Conservation (phyloP, 192 early-diverging fungal genomes). For the Podila minutissima region DNA sequence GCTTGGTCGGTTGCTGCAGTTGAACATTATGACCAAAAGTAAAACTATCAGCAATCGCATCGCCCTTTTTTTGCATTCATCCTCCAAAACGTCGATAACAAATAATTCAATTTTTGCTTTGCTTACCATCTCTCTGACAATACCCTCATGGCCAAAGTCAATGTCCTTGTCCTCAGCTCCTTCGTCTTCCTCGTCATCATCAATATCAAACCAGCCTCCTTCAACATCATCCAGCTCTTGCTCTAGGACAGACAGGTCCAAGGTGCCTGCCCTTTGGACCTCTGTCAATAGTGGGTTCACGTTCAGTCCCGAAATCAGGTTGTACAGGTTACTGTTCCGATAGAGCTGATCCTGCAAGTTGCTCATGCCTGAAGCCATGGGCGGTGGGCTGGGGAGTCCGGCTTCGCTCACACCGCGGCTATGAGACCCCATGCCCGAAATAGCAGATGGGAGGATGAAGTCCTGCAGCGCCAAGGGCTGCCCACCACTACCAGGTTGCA, state of each 20-base stretch:
- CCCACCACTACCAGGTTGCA: conserved; percentile 9
- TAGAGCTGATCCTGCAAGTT: conserved; percentile 43
- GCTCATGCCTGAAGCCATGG: neutral
- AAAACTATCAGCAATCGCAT: neutral
- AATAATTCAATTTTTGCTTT: neutral
- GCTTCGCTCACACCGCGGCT: neutral
- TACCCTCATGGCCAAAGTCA: conserved; percentile 29
- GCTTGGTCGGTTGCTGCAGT: conserved; percentile 47
- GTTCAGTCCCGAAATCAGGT: conserved; percentile 44
- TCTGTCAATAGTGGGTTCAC: conserved; percentile 43
- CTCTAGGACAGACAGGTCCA: conserved; percentile 38
- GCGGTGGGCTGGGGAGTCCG: neutral
- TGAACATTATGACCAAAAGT: neutral
- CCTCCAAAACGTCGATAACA: neutral
- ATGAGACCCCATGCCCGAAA: conserved; percentile 23
- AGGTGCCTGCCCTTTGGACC: conserved; percentile 41
- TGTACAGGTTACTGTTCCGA: conserved; percentile 42
- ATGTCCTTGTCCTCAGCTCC: conserved; percentile 12
- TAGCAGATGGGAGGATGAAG: conserved; percentile 42
- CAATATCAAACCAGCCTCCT: conserved; percentile 49
- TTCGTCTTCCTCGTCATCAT: conserved; percentile 14
- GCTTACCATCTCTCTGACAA: conserved; percentile 44
- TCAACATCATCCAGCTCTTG: conserved; percentile 50
- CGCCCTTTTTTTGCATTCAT: neutral
- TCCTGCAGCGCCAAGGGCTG: conserved; percentile 29